Percentiles rank a stretch among this genome's conserved stretches.
Conservation (phyloP, 1,284 basidiomycete species). For the Puccinia triticina region DNA sequence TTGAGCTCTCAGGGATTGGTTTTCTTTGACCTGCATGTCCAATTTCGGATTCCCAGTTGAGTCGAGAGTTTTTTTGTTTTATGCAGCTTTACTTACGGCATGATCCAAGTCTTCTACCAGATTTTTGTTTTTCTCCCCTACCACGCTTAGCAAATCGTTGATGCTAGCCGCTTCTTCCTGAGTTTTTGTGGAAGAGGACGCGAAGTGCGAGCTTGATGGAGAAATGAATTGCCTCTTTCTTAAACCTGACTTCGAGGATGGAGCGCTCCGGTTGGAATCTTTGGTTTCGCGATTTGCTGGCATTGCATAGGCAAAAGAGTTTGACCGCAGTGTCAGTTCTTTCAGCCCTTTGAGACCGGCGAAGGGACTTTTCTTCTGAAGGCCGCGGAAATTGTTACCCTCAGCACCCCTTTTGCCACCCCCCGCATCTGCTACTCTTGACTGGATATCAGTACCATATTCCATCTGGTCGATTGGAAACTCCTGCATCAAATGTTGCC, state of each 20-base stretch:
- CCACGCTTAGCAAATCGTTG: constrained; percentile 1
- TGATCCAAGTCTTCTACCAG: constrained; percentile 15
- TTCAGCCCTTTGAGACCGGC: too few species aligned
- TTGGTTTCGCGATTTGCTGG: background rate
- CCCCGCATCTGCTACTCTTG: background rate
- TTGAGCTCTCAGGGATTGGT: constrained; percentile 11
- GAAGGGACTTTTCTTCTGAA: background rate
- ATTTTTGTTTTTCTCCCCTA: constrained; percentile 22
- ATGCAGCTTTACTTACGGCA: background rate
- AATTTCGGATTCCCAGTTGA: background rate
- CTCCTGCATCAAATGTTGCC: background rate
- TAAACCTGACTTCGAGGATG: background rate
- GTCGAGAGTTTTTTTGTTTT: background rate
- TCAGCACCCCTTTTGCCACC: background rate
- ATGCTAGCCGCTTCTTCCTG: constrained; percentile 13
- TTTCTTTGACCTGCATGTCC: constrained; percentile 16
- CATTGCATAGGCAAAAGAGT: background rate
- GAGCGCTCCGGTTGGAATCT: constrained; percentile 17
- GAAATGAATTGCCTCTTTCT: constrained; percentile 18
- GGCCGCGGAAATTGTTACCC: background rate
- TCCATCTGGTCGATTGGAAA: background rate
- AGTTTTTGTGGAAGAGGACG: constrained; percentile 2
- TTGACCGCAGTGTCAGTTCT: background rate
- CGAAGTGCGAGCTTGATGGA: constrained; percentile 9
- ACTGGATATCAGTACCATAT: background rate